Base-by-base conservation (phyloP, 208 protist species). In the Crithidia mellificae region DNA sequence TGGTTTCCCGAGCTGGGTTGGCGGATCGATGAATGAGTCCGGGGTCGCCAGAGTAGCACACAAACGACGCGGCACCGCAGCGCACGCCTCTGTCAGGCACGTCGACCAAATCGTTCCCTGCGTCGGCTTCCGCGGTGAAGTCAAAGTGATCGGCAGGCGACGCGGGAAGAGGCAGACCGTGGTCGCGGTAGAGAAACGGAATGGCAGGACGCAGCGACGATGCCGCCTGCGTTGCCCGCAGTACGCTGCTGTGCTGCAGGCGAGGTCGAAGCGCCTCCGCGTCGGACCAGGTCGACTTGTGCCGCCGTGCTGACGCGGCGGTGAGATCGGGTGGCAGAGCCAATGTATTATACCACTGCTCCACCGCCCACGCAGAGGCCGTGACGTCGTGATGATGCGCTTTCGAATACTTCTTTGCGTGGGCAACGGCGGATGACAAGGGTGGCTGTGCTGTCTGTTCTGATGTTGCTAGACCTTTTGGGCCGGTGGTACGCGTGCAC, bases 21-120 rank as follows among this genome's bases (percentile, higher is more conserved):
- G 9, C 15, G 3, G 15, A 22, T 6, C 36, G 11, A 0, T 9
- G 0, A 2, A 55, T 20, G 29, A 69, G 64, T 22, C 54, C 15
- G 12, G 68, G 64, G 14, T 47, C 30, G 2, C 76, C 76, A 2
- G 65, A 72, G 38, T 71, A 81, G 50, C 71, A 81, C 32, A 68
- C 72, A 20, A 81, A 81, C 30, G 59, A 59, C n/a, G 69, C 11
- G 14, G 54, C 68, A 5, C 49, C 29, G 8, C 38, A 53, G 32
- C 62, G 68, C 38, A 75, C 66, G 2, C 55, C 61, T 0, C n/a
- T 22, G 6, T 47, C 15, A 9, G 62, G 43, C 15, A 69, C 38
- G 8, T 20, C 51, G 1, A 12, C 30, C 32, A 6, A 41, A n/a
- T n/a, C n/a, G n/a, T n/a, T n/a, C n/a, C n/a, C n/a, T n/a, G n/a